These are phyloP conservation scores for Apiosordaria backusii DNA, from an alignment of 495 filamentous ascomycete species.

Conservation along the genomic window DNA sequence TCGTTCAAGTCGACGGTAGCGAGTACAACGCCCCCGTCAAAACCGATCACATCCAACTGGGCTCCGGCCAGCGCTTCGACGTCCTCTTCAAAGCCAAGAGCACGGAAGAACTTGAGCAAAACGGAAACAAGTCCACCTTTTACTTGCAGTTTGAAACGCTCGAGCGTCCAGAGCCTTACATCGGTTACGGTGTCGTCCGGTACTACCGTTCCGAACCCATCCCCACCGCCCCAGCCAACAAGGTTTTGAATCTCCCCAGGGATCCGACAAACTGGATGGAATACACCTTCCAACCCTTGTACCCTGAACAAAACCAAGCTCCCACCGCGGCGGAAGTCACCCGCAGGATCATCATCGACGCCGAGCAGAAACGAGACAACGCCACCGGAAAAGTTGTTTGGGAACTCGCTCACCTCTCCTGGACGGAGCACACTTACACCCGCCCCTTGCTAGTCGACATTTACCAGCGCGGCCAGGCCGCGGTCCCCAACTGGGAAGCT, in stretches of 20 bases:
- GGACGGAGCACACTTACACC: constrained; percentile 43
- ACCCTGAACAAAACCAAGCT: constrained; percentile 31
- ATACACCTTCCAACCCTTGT: constrained; percentile 48
- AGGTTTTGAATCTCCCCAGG: constrained; percentile 41
- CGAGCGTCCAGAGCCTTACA: constrained; percentile 41
- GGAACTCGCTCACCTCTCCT: constrained; percentile 35
- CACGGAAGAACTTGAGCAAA: constrained; percentile 38
- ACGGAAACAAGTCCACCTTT: constrained; percentile 44
- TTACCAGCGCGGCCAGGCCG: constrained; percentile 44
- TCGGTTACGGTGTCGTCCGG: constrained; percentile 52
- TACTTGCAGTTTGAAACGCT: constrained; percentile 54
- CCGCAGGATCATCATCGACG: constrained; percentile 45
- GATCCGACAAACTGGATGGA: constrained; percentile 48
- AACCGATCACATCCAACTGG: constrained; percentile 52
- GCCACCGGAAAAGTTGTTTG: constrained; percentile 21
- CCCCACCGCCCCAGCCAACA: constrained; percentile 21
- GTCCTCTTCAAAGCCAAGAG: constrained; percentile 48
- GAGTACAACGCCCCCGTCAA: constrained; percentile 50
- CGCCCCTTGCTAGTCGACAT: constrained; percentile 55
- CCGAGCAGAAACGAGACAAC: constrained; percentile 30
- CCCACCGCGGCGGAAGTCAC: constrained; percentile 53
- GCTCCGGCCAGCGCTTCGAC: constrained; percentile 54
- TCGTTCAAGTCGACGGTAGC: constrained; percentile 57
- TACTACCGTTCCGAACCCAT: constrained; percentile 35
- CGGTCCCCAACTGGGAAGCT: constrained; percentile 40